Evolutionary conservation across 768 basidiomycete species (phyloP), one percentile per base, ranked within the genome.

Genomic region (Termitomyces sp.): DNA sequence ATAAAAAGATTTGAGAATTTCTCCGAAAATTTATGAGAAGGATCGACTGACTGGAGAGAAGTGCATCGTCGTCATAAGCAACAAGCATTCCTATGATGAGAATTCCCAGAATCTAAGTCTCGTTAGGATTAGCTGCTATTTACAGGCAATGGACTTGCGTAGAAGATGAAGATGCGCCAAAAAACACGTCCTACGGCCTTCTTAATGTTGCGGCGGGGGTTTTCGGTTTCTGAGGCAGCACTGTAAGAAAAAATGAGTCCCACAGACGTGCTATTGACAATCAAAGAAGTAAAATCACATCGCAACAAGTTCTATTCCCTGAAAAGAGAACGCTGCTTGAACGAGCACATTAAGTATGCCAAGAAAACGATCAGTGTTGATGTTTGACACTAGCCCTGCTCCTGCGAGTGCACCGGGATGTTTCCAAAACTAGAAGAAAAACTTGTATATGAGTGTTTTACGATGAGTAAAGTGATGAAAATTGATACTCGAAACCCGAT

Each of bases 41-140:
- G 7, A 54, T 16, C 40, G 35, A 57, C 20, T 57, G 41, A 71
- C 74, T 59, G 55, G 71, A 66, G 43, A 87, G 76, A 43, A 91
- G 73, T 11, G 70, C 66, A 0, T 69, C 66, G 67, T 92, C 84
- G 64, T 85, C 74, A 62, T 79, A 88, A 1, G 88, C 82, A 45
- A 94, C 88, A 41, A 92, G 77, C 85, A 94, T 84, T 58, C 90
- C 90, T 40, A 87, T 84, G 67, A 88, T 81, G 56, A 90, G 66
- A 57, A 90, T 77, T 33, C 87, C 88, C 49, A 89, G 73, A 59
- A 90, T 78, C 82, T 86, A 35, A 16, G 16, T 20, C 30, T 38
- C 20, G 14, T 47, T 28, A 30, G 28, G n/a, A 33, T 52, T 18
- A 28, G 1, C 5, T 22, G 5, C 38, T 16, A 2, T 8, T 33